phyloP scores from a whole-genome alignment of 805 yeast genomes.

The Metschnikowia hibisci region DNA sequence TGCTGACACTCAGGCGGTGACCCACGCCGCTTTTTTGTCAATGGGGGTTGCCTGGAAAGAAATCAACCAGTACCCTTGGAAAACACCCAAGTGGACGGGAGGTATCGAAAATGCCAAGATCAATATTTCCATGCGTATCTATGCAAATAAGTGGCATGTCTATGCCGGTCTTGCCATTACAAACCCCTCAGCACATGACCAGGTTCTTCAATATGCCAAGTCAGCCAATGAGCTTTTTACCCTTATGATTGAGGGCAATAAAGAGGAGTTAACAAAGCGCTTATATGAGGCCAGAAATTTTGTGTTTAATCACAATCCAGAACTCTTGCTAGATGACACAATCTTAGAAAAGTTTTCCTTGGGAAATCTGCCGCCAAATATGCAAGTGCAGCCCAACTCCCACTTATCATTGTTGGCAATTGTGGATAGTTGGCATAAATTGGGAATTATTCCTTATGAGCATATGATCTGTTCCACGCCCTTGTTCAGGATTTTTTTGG shows the following conservation, averaged over 20 bases:
- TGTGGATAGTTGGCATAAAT: constrained; percentile 87
- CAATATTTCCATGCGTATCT: constrained; percentile 87
- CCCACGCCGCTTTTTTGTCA: constrained; percentile 93
- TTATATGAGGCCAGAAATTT: constrained; percentile 62
- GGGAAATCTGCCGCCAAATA: constrained; percentile 64
- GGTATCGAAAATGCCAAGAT: constrained; percentile 96
- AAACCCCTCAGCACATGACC: constrained; percentile 90
- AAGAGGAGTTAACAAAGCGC: constrained; percentile 54
- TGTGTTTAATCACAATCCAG: constrained; percentile 67
- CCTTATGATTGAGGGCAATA: constrained; percentile 69
- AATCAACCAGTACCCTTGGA: constrained; percentile 87
- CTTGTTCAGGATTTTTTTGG: constrained; percentile 80
- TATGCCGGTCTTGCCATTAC: constrained; percentile 97
- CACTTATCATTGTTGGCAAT: constrained; percentile 86
- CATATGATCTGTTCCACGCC: constrained; percentile 98
- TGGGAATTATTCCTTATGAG: constrained; percentile 88
- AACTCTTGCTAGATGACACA: constrained; percentile 69
- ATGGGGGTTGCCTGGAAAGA: constrained; percentile 97
- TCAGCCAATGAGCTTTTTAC: constrained; percentile 81
- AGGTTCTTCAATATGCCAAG: constrained; percentile 82
- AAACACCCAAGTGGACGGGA: constrained; percentile 77
- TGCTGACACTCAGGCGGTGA: constrained; percentile 97
- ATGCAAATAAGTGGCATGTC: constrained; percentile 94
- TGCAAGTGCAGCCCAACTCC: constrained; percentile 67
- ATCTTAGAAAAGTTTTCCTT: constrained; percentile 77